Conservation (phyloP, 1,284 basidiomycete species). For the Cryptococcus wingfieldii region DNA sequence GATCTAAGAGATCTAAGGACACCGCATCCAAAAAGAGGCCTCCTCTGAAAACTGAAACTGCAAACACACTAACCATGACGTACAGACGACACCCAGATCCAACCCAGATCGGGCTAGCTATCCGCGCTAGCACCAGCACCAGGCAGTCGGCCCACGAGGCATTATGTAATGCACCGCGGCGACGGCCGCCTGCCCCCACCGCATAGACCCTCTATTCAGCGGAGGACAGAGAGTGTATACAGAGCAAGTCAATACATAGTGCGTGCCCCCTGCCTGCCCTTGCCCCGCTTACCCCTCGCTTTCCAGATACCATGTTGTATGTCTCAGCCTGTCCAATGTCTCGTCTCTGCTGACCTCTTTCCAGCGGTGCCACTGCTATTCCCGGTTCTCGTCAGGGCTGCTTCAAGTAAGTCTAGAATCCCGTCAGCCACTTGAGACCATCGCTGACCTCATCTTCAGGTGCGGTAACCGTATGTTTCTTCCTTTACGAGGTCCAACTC, state of each 20-base stretch:
- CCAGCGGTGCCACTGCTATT: constrained; percentile 33
- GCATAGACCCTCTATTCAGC: neutral
- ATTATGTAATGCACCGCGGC: too few relatives aligned
- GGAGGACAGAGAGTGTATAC: neutral
- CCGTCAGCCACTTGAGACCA: neutral
- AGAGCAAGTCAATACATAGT: constrained; percentile 3
- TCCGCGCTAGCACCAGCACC: too few relatives aligned
- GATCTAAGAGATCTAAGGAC: too few relatives aligned
- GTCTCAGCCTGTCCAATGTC: neutral
- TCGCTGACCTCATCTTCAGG: constrained; percentile 8
- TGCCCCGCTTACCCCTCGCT: neutral
- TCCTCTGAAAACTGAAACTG: too few relatives aligned
- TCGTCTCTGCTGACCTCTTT: neutral
- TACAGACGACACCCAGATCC: too few relatives aligned
- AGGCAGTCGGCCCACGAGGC: too few relatives aligned
- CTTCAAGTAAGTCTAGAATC: constrained; percentile 39
- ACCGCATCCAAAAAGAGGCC: too few relatives aligned
- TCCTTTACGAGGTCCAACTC: neutral
- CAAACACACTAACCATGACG: too few relatives aligned
- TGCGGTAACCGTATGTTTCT: constrained; percentile 39
- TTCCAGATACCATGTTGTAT: constrained; percentile 11
- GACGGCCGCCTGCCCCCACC: too few relatives aligned
- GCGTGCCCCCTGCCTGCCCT: neutral
- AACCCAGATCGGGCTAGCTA: too few relatives aligned
- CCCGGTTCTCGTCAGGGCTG: constrained; percentile 47